Evolutionary conservation across 768 basidiomycete genomes (phyloP), one percentile per base, ranked within the genome.

Genomic region (Xanthoconium purpureum): DNA sequence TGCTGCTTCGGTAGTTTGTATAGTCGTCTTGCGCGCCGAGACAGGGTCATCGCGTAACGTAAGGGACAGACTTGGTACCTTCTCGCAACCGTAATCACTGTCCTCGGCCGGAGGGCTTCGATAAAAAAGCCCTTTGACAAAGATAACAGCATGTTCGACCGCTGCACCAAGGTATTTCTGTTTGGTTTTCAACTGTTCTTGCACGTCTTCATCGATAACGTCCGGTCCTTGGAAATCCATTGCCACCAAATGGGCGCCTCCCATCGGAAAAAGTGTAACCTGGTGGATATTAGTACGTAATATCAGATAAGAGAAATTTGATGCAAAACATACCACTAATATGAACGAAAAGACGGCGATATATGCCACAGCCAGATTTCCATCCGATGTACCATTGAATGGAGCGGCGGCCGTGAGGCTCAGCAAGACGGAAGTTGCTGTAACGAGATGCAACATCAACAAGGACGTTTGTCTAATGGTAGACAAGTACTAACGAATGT

Each of bases 171-270:
- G 24, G 29, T 53, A 58, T 32, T 60, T 67, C 9, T 80, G 75
- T 54, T 74, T 77, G 9, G 59, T 59, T 13, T 69, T 73, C 55
- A 82, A 73, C 5, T 69, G 70, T 44, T 81, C 78, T 44, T 74
- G 74, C 6, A 87, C 74, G 52, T 84, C 82, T 49, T 84, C 81
- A 10, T 78, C 72, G 52, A 83, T 78, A 3, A 86, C 72, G 51
- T 88, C 86, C 1, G 85, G 83, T 0, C 86, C 87, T 15, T 72
- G 73, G 59, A 80, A 90, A 65, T 91, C 89, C 75, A 80, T 79
- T 18, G 76, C 74, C 29, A 90, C 71, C 60, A 78, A 74, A 5
- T 74, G 75, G 56, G 78, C 74, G 3, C 78, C 84, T 15, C 88
- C 87, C 35, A 82, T 63, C 0, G 87, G 83, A 63, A 89, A 89